Base-by-base conservation (phyloP, 495 filamentous ascomycete genomes). In the Aspergillus steynii region DNA sequence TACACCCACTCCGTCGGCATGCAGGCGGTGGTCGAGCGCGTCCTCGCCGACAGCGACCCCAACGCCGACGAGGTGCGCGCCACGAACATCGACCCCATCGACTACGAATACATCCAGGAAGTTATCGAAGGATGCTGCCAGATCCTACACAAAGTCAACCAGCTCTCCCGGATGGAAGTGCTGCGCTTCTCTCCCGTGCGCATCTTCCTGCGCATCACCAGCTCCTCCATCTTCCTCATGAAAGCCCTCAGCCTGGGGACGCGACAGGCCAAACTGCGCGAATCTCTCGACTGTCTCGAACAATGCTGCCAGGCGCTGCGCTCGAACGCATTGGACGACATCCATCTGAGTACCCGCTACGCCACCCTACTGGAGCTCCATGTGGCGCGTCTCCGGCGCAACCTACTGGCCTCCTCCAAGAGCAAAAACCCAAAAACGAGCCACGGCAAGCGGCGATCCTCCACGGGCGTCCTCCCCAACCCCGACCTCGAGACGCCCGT, bases 61-160 rank as follows among this genome's bases (percentile, higher is more conserved):
- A 74, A 73, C 52, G 63, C 72, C 8, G 77, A 78, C 57, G 73
- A 74, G 45, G 64, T 77, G 27, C 72, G 74, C 14, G 70, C 71
- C 7, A 77, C 77, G 62, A 82, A 80, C 52, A 78, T 86, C 65
- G 83, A 86, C 57, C 64, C 72, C 37, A 79, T 70, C 37, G 82
- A 84, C 56, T 82, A 82, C 64, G 79, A 82, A 65, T 83, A 82
- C 61, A 84, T 84, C 28, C 76, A 82, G 68, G 82, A 84, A 63
- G 82, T 84, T 1, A 81, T 83, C 29, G 80, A 84, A 31, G 80
- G 80, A 1, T 82, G 81, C 61, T 76, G 80, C 50, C 71, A 81
- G 53, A 83, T 84, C 54, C 64, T 84, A 4, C 71, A 76, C 37
- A 82, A 80, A 63, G 76, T 78, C 27, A 71, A 62, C 14, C 72